Base-by-base conservation (phyloP, 352 stramenopile genomes). In the Pythium folliculosum region DNA sequence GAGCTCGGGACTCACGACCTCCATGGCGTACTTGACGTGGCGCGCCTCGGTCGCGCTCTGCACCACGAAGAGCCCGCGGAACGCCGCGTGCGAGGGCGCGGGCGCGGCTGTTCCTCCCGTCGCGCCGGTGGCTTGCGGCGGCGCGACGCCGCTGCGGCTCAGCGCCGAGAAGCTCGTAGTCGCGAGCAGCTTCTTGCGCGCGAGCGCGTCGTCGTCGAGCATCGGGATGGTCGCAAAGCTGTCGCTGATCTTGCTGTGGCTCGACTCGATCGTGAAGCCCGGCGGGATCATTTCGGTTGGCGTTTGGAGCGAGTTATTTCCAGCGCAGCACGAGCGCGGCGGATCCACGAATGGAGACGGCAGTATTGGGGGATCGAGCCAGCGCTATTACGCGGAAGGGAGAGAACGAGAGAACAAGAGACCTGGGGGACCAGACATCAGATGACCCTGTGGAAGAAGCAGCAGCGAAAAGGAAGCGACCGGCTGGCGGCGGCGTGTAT, bases 11-110 rank as follows among this genome's bases (percentile, higher is more conserved):
- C 80, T 63, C 0, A 68, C 55, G 32, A 91, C 61, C 37, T 88
- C 77, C 82, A 91, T 91, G 21, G 80, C 80, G 65, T 91, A 91
- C 19, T 80, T 81, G 48, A 89, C 70, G 59, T 89, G 79, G 10
- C 77, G 77, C 14, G 70, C 68, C 55, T 78, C 73, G 0, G 82
- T 86, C 5, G 81, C 70, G 6, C 82, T 80, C 38, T 78, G 74
- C 9, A 91, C 82, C 21, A 89, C 72, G 50, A 82, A 87, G 30
- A 89, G 49, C 4, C 65, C 59, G 35, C 50, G 51, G 44, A 72
- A 72, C 1, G 43, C 45, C 2, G 37, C 59, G 47, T 51, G 60
- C 27, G 27, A 32, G 27, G 27, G 27, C 27, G 27, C 5, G 27
- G 27, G 5, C 27, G 27, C 5, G 27, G 27, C 27, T 32, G 27